These are phyloP conservation scores for Stramenopiles sp. DNA, from an alignment of 352 stramenopile genomes.

Conservation along the genomic window DNA sequence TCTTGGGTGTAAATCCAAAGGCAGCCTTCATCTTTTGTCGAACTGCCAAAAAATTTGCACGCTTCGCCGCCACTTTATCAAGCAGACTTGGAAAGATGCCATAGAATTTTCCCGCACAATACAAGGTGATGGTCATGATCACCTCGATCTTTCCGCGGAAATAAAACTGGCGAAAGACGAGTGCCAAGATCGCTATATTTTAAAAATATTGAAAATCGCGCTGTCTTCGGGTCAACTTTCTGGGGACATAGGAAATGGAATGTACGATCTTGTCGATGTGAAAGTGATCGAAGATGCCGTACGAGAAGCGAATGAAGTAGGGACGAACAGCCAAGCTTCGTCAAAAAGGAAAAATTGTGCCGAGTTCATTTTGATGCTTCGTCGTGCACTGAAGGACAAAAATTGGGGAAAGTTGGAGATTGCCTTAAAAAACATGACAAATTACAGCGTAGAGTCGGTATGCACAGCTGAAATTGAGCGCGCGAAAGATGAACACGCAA, in stretches of 20 bases:
- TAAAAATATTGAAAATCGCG: background rate
- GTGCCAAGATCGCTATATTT: background rate
- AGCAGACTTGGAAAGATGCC: background rate
- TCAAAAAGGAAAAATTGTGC: background rate
- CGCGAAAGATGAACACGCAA: background rate
- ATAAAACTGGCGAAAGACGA: background rate
- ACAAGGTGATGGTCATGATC: background rate
- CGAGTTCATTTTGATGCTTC: background rate
- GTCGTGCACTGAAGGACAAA: background rate
- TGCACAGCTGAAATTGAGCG: constrained; percentile 2
- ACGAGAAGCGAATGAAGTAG: background rate
- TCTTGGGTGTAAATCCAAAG: background rate
- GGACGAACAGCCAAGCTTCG: background rate
- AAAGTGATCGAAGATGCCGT: background rate
- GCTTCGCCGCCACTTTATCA: background rate
- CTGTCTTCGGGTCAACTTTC: background rate
- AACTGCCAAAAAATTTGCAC: background rate
- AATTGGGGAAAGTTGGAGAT: background rate
- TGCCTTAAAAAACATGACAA: background rate
- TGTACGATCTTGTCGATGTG: background rate
- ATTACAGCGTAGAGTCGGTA: background rate
- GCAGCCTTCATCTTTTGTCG: background rate
- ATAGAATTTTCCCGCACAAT: background rate
- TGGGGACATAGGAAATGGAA: background rate
- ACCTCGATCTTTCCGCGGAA: background rate